These are phyloP conservation scores for Pulveroboletus sp. DNA, from an alignment of 768 basidiomycete genomes.

Conservation along the genomic window DNA sequence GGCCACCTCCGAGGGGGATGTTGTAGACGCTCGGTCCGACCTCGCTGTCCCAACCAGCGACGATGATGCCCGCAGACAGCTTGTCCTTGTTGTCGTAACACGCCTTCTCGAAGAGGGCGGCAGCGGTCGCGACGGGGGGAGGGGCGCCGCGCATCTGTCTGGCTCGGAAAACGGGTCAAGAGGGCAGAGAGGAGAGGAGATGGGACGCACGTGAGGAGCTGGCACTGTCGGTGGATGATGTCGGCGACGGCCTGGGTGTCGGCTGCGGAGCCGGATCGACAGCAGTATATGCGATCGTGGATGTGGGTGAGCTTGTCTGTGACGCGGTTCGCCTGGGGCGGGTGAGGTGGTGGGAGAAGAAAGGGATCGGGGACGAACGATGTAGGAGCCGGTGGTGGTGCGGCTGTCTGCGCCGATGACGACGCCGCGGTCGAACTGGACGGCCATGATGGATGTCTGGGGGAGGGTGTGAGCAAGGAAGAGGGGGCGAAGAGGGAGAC, in stretches of 20 bases:
- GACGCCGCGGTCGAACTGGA: constrained; percentile 92
- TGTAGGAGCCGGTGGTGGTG: constrained; percentile 95
- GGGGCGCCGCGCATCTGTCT: constrained; percentile 58
- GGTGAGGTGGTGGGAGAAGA: not conserved
- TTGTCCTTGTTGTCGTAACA: constrained; percentile 94
- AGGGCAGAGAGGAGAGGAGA: not conserved
- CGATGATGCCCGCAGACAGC: constrained; percentile 91
- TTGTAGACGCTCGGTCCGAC: constrained; percentile 92
- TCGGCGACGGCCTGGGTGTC: constrained; percentile 98
- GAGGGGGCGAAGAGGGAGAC: constrained; percentile 28
- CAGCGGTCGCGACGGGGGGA: constrained; percentile 79
- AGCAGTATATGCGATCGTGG: constrained; percentile 98
- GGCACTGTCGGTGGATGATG: constrained; percentile 76
- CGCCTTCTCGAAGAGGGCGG: constrained; percentile 76
- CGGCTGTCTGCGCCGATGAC: constrained; percentile 96
- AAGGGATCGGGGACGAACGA: constrained; percentile 48
- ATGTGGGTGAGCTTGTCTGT: constrained; percentile 97
- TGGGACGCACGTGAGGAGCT: constrained; percentile 61
- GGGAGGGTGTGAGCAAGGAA: not conserved
- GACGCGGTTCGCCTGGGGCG: constrained; percentile 84
- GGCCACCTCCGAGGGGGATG: constrained; percentile 92
- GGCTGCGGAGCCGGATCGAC: constrained; percentile 95
- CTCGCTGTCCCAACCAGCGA: constrained; percentile 95
- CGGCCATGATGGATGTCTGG: constrained; percentile 99
- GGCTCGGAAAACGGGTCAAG: constrained; percentile 5